Evolutionary conservation across 2,329 filamentous ascomycete species (phyloP), one percentile per base, ranked within the genome.

Genomic region (Microcera coccophila): DNA sequence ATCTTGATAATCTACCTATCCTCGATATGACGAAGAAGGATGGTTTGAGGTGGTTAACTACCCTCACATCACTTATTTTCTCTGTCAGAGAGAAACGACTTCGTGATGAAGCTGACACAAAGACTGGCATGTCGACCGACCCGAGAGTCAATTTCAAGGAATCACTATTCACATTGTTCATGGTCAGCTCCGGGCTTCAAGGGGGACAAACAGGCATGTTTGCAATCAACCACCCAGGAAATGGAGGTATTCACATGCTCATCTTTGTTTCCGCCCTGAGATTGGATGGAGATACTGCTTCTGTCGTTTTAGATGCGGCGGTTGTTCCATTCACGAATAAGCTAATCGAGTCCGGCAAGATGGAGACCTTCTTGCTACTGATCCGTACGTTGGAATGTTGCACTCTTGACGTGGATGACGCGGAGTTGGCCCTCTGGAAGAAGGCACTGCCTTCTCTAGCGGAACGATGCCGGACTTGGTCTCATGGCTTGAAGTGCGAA

Each of bases 341-440:
- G 1, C 46, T 70, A 3, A 44, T 73, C 7, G 31, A 50, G 10
- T 62, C 58, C 1, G 49, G 50, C 1, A 50, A 58, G 34, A 48
- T 74, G 14, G 58, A 66, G 15, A 47, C 57, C 1, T 73, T 75
- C 49, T 56, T 74, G 3, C 48, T 67, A 3, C 28, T 69, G 2
- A 47, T 70, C 1, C 58, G 62, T 12, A 56, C 59, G 9, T 55
- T 71, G 1, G 62, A 69, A 35, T 61, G 65, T 41, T 62, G 62
- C 49, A 62, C 57, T 10, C 60, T 75, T 9, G 60, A 70, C 16
- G 66, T 75, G 4, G 62, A 73, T 20, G 76, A 78, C 10, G 74
- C 69, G n/a, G 84, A 85, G 28, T 64, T 88, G 3, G 60, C 74
- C 1, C 60, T 74, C 9, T 77, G 73, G 74, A 74, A 74, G 52